phyloP scores from a whole-genome alignment of 106 monocot species.

The Platanthera guangdongensis region DNA sequence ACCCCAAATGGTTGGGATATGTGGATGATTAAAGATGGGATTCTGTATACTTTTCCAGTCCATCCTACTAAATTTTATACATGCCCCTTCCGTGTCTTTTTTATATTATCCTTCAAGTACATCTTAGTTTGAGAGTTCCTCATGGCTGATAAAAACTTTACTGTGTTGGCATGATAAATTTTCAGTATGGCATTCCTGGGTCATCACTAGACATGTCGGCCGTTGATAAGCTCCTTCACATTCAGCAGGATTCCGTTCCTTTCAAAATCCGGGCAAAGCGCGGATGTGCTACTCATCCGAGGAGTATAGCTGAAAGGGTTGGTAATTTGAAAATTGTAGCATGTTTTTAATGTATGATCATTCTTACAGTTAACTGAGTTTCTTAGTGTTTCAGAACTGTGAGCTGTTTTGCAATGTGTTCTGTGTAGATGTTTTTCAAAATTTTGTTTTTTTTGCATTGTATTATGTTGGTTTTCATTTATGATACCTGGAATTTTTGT shows the following conservation, averaged over 20 bases:
- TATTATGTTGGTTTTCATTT: background rate
- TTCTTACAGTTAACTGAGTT: background rate
- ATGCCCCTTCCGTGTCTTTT: background rate
- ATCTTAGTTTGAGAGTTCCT: background rate
- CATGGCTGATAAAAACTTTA: background rate
- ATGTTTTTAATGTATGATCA: background rate
- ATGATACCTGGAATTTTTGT: background rate
- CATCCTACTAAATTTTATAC: background rate
- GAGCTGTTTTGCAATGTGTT: too few relatives aligned
- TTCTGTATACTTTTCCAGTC: background rate
- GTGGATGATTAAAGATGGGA: background rate
- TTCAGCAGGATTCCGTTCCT: slow-evolving; percentile 15
- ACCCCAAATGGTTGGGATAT: too few relatives aligned
- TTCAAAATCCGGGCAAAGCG: slow-evolving; percentile 61
- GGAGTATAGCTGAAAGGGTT: slow-evolving; percentile 69
- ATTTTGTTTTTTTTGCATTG: background rate
- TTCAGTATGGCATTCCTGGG: slow-evolving; percentile 44
- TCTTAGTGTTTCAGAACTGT: too few relatives aligned
- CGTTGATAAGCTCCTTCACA: slow-evolving; percentile 46
- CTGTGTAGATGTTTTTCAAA: too few relatives aligned
- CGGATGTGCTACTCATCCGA: slow-evolving; percentile 58
- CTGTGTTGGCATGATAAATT: background rate
- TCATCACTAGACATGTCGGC: slow-evolving; percentile 45
- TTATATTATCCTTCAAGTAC: background rate
- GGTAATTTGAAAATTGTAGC: background rate